Percentiles rank a stretch among this genome's conserved stretches.
Evolutionary conservation across 129 eudicot species (phyloP).

Genomic region (Gnaphalium uliginosum): DNA sequence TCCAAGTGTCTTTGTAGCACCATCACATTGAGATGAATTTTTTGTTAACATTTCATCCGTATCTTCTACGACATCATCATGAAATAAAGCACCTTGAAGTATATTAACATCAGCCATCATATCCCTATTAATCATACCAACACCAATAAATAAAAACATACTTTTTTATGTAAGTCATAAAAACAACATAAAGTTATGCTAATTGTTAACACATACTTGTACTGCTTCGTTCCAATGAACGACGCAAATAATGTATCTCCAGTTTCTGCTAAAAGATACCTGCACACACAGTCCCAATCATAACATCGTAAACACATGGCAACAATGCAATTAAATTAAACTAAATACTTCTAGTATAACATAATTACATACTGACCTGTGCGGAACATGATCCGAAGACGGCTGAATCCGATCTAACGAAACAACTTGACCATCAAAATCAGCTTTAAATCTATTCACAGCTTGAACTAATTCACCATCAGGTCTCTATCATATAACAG

Average conservation of each 20-base stretch:
- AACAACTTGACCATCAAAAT: slow-evolving; percentile 90
- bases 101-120: slow-evolving; percentile 97
- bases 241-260: slow-evolving; percentile 97
- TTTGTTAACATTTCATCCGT: slow-evolving; percentile 33
- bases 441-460: slow-evolving; percentile 89
- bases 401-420: slow-evolving; percentile 94
- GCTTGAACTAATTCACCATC: slow-evolving; percentile 83
- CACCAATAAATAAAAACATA: background rate
- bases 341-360: background rate
- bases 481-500: slow-evolving; percentile 64
- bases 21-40: slow-evolving; percentile 30
- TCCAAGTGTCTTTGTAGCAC: slow-evolving; percentile 47
- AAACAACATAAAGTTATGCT: background rate
- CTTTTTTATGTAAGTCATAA: background rate
- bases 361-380: slow-evolving; percentile 50
- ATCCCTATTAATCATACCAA: slow-evolving; percentile 60
- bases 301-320: background rate
- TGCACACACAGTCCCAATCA: slow-evolving; percentile 25
- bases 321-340: background rate
- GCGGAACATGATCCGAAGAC: slow-evolving; percentile 96
- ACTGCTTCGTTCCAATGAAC: slow-evolving; percentile 94
- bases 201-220: slow-evolving; percentile 66
- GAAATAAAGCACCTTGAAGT: slow-evolving; percentile 98
- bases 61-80: slow-evolving; percentile 65
- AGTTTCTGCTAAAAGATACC: slow-evolving; percentile 92